phyloP scores from a whole-genome alignment of 73 alveolate species.

The Symbiodinium natans region DNA sequence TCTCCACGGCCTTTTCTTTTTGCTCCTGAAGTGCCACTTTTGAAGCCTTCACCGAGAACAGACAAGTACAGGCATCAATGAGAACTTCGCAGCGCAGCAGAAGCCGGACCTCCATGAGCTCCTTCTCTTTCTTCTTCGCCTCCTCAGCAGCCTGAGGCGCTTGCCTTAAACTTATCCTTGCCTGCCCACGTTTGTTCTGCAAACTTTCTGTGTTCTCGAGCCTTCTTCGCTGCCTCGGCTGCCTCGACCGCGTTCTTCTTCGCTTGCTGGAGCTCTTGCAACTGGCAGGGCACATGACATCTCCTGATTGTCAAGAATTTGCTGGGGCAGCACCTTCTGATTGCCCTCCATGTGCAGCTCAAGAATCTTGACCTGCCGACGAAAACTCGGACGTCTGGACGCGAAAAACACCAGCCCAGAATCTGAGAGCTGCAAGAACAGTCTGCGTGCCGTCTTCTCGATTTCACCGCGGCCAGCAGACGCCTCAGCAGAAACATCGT shows the following conservation, averaged over 20 bases:
- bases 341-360: constrained; percentile 88
- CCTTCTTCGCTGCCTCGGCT: constrained; percentile 79
- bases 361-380: constrained; percentile 34
- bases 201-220: not conserved
- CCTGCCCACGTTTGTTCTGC: not conserved
- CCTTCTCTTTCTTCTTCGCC: constrained; percentile 72
- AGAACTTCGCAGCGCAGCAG: no score
- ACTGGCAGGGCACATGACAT: not conserved
- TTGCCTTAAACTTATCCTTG: not conserved
- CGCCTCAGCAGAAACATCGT: not conserved
- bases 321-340: constrained; percentile 36
- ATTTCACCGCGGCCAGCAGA: constrained; percentile 65
- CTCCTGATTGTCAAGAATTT: not conserved
- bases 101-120: constrained; percentile 27
- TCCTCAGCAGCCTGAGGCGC: constrained; percentile 61
- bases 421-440: no score
- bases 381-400: not conserved
- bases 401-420: not conserved
- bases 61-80: not conserved
- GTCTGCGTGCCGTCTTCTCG: constrained; percentile 40
- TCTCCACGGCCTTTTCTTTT: constrained; percentile 47
- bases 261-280: constrained; percentile 46
- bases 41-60: not conserved
- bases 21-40: constrained; percentile 33
- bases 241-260: constrained; percentile 65